Evolutionary conservation across 2,329 filamentous ascomycete species (phyloP).

Genomic region (Aspergillus tubingensis): DNA sequence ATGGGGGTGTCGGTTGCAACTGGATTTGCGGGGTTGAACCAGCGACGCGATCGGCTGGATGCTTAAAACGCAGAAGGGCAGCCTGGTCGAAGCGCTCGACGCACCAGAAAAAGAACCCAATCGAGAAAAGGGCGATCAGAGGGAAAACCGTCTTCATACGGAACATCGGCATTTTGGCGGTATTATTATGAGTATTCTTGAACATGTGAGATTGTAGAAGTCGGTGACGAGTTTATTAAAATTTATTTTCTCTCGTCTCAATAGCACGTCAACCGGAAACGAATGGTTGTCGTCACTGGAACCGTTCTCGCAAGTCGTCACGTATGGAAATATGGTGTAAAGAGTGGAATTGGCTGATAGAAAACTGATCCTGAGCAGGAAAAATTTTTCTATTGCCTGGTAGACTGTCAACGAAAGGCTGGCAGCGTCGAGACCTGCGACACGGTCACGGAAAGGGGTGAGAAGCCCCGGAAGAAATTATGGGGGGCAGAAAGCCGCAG

Average conservation of each 20-base stretch:
- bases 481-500: slow-evolving; percentile 8
- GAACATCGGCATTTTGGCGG: slow-evolving; percentile 42
- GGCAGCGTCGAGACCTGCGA: slow-evolving; percentile 38
- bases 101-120: slow-evolving; percentile 44
- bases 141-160: slow-evolving; percentile 43
- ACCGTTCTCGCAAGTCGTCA: slow-evolving; percentile 14
- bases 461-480: slow-evolving; percentile 10
- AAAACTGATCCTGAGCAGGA: slow-evolving; percentile 3
- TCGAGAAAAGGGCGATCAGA: slow-evolving; percentile 40
- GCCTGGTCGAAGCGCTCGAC: slow-evolving; percentile 43
- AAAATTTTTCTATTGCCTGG: slow-evolving; percentile 20
- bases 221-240: slow-evolving; percentile 11
- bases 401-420: slow-evolving; percentile 37
- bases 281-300: slow-evolving; percentile 8
- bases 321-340: slow-evolving; percentile 14
- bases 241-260: slow-evolving; percentile 13
- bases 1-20: slow-evolving; percentile 21
- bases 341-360: slow-evolving; percentile 25
- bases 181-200: slow-evolving; percentile 29
- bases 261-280: slow-evolving; percentile 15
- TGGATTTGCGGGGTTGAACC: slow-evolving; percentile 25
- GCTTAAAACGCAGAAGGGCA: slow-evolving; percentile 39
- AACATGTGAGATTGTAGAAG: slow-evolving; percentile 31
- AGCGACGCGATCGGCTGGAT: slow-evolving; percentile 34
- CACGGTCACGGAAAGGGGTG: slow-evolving; percentile 27